A percentile compares a stretch with the other conserved stretches of the same genome.
These are phyloP conservation scores for Globomyces pollinis-pini DNA, from an alignment of 192 early-diverging fungal genomes.

Conservation along the genomic window DNA sequence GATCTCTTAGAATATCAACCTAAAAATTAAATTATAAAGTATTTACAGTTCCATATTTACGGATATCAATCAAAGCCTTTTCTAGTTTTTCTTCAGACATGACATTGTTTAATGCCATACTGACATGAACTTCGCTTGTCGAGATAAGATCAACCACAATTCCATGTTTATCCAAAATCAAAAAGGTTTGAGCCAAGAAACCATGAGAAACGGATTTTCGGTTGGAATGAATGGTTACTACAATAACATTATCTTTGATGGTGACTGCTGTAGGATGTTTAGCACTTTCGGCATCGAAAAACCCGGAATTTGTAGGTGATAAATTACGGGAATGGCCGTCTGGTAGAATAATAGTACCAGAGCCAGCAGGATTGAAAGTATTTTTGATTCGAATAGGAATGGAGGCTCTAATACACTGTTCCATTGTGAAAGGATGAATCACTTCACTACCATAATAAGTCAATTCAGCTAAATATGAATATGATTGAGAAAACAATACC, in stretches of 20 bases:
- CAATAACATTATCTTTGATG: slow-evolving; percentile 93
- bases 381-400: slow-evolving; percentile 99
- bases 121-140: slow-evolving; percentile 88
- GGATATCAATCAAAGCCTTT: slow-evolving; percentile 70
- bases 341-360: slow-evolving; percentile 90
- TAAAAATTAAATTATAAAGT: slow-evolving; percentile 17
- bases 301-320: neutral
- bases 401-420: slow-evolving; percentile 91
- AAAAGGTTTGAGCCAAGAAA: slow-evolving; percentile 94
- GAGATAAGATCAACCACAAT: slow-evolving; percentile 91
- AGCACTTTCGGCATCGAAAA: no score
- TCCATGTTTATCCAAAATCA: slow-evolving; percentile 76
- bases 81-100: slow-evolving; percentile 55
- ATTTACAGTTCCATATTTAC: slow-evolving; percentile 65
- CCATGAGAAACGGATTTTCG: slow-evolving; percentile 92
- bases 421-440: slow-evolving; percentile 99
- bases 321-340: slow-evolving; percentile 33
- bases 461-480: no score
- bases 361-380: slow-evolving; percentile 85
- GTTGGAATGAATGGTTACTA: slow-evolving; percentile 96
- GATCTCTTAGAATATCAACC: slow-evolving; percentile 75
- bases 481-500: no score
- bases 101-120: slow-evolving; percentile 49
- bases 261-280: slow-evolving; percentile 94
- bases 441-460: slow-evolving; percentile 90